Evolutionary conservation across 164 flowering plant species (phyloP).

Genomic region (Annona cherimola): DNA sequence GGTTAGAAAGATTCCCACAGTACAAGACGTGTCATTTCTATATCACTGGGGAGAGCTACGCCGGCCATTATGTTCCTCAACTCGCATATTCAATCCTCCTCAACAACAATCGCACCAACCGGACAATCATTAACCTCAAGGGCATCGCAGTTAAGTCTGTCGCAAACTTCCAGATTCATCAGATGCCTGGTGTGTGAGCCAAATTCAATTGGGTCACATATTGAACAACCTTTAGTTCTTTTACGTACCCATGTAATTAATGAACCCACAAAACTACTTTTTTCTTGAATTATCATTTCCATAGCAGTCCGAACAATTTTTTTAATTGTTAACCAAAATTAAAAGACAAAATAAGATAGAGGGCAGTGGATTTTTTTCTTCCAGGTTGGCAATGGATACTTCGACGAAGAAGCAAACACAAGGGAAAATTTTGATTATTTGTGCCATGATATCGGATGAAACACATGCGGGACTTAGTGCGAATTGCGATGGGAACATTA

Average conservation of each 20-base stretch:
- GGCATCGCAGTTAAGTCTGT: slow-evolving; percentile 39
- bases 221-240: too few relatives aligned
- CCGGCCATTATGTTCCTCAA: slow-evolving; percentile 59
- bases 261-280: too few relatives aligned
- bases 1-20: slow-evolving; percentile 51
- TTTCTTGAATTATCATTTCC: too few relatives aligned
- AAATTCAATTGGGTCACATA: too few relatives aligned
- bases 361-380: neutral
- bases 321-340: too few relatives aligned
- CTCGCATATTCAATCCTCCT: slow-evolving; percentile 50
- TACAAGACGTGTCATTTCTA: slow-evolving; percentile 44
- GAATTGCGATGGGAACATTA: too few relatives aligned
- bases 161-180: neutral
- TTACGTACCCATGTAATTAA: too few relatives aligned
- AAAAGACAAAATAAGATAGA: too few relatives aligned
- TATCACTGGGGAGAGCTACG: slow-evolving; percentile 59
- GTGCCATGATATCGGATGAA: slow-evolving; percentile 50
- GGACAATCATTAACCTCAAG: slow-evolving; percentile 46
- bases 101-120: slow-evolving; percentile 33
- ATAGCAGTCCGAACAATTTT: too few relatives aligned
- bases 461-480: slow-evolving; percentile 21
- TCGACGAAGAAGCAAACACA: slow-evolving; percentile 30
- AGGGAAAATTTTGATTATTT: slow-evolving; percentile 48
- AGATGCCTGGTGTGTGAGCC: too few relatives aligned
- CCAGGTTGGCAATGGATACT: slow-evolving; percentile 56